Conservation (phyloP, 176 grass and related monocot genomes). For the Melocanna baccifera region DNA sequence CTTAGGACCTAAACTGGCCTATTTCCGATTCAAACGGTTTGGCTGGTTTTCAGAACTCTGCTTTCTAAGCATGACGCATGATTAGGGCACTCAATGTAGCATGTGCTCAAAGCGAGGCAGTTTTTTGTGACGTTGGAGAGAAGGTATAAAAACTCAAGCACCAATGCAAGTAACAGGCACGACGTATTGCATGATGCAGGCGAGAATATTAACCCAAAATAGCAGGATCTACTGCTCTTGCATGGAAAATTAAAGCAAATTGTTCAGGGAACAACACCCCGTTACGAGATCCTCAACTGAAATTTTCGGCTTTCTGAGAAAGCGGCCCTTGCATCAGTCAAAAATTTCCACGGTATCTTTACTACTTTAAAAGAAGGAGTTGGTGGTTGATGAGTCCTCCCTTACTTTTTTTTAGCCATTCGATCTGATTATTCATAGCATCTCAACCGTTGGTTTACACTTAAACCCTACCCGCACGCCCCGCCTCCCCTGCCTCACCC, state of each 20-base stretch:
- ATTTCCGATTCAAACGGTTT: background rate
- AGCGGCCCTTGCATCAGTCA: constrained; percentile 36
- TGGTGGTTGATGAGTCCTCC: too few species aligned
- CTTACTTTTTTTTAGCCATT: too few species aligned
- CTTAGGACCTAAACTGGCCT: background rate
- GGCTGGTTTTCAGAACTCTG: background rate
- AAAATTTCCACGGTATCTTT: constrained; percentile 54
- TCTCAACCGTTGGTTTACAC: too few species aligned
- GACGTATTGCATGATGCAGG: background rate
- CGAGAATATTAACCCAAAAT: background rate
- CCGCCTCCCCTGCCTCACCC: too few species aligned
- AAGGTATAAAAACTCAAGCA: background rate
- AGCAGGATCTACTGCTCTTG: background rate
- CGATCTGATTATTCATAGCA: too few species aligned
- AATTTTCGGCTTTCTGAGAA: constrained; percentile 14
- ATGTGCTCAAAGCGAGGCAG: background rate
- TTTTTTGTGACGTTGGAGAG: background rate
- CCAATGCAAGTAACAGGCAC: background rate
- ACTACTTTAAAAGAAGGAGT: too few species aligned
- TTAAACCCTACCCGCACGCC: too few species aligned
- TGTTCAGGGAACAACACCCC: constrained; percentile 30
- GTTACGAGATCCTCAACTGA: constrained; percentile 16
- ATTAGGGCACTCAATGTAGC: background rate
- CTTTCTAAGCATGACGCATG: too few species aligned
- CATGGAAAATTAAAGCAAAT: constrained; percentile 17